Base-by-base conservation (phyloP, 768 basidiomycete genomes). In the Pleurotus salmoneostramineus region DNA sequence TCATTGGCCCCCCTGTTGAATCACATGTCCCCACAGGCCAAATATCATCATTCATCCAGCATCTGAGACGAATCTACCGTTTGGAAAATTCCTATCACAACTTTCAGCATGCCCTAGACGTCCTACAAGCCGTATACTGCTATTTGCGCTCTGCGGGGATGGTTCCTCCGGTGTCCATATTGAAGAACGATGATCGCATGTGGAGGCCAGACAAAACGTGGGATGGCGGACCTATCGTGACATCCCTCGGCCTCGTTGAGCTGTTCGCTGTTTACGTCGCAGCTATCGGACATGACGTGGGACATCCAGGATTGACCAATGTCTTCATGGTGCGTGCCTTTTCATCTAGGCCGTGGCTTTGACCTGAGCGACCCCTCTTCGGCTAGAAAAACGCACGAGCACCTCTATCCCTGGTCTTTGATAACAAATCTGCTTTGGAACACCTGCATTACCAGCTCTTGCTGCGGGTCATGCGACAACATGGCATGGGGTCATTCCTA, bases 241-340 rank as follows among this genome's bases (percentile, higher is more conserved):
- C 74, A n/a, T 74, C 72, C 52, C 75, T 90, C 11, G 77, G 72
- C 1, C 83, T 84, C 17, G 78, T 83, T 56, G 95, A 98, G 65
- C 72, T 98, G 11, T 89, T 98, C 64, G 83, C 90, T 1, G 72
- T 98, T 11, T 89, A 89, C 64, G 77, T 99, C 56, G 94, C 93
- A 1, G 95, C 95, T 43, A 93, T 99, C 64, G 97, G 97, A 0
- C 97, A 99, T 67, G 97, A 99, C 70, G 95, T 93, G 14, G 96
- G 93, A 0, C 97, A 99, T 72, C 97, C 97, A 0, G 97, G 97
- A 0, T 83, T 98, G 58, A 90, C 88, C 27, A 98, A 98, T 68
- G 75, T 83, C 11, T 98, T 98, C 73, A 91, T 98, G 91, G 95
- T 93, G 65, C 69, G 84, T 80, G 50, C 8, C 32, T 43, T 57